Evolutionary conservation across 371 early-diverging fungal genomes (phyloP), one percentile per base, ranked within the genome.

Genomic region (Phascolomyces articulosus): DNA sequence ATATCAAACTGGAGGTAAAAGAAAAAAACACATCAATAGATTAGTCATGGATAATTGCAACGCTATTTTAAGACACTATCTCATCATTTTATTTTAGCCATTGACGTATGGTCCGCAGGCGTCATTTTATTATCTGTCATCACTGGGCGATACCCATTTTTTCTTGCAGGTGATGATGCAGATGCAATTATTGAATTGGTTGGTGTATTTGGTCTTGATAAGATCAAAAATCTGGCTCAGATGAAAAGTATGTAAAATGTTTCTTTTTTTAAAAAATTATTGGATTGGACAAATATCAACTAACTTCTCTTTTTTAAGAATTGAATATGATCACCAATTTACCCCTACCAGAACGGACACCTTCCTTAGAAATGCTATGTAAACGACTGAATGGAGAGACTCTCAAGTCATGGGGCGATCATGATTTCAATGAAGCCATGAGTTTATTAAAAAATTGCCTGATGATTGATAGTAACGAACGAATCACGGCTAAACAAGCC

Each of bases 61-160:
- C 11, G 34, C 11, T 34, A 9, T 34, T 6, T 34, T 34, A 9
- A 9, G 34, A 34, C 34, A 11, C 29, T 34, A 15, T 27, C 27
- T 26, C 4, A 48, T n/a, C 31, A 24, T 7, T 11, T n/a, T 40
- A 20, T 27, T 28, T 11, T 64, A 74, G 88, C 92, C 0, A 91
- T 98, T 57, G 97, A 98, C 77, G 81, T 98, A 1, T 99, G 99
- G 99, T 88, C 98, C 1, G 98, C 87, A 0, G 99, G 99, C 18
- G 96, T 97, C 0, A 96, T 95, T 34, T 75, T 99, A 28, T 77
- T 97, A 4, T 89, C 86, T 34, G 75, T 99, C 47, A 67, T 98
- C 57, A 85, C 96, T 1, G 86, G 88, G 10, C 79, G 91, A 28
- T 99, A 94, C 75, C 99, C 99, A 2, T 99, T 99, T 67, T 99